Base-by-base conservation (phyloP, 129 eudicot genomes). In the Helichrysum umbraculigerum region DNA sequence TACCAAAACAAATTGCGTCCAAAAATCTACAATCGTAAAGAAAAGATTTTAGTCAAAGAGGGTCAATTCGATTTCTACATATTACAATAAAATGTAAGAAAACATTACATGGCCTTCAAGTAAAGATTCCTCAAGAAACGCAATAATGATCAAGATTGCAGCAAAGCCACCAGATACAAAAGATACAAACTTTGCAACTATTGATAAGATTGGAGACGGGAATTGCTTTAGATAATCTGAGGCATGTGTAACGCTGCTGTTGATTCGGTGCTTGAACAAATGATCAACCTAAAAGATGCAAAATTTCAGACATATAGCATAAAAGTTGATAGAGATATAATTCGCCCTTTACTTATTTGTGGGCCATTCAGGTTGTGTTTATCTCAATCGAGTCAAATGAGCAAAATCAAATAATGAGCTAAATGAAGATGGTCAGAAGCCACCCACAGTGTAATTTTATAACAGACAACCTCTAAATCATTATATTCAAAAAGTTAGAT, bases 1-100 rank as follows among this genome's bases (percentile, higher is more conserved):
- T 91, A 94, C 98, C 98, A 94, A 73, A 94, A 86, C 81, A 94
- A 78, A 71, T 94, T 94, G 70, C 98, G 96, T 47, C 98, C 98
- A 81, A 87, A 94, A 50, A 94, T 91, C 98, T 94, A 88, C 78
- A 75, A 69, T 3, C 1, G 28, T 42, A 56, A 66, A 56, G 1
- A 62, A 68, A 41, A 50, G 5, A 32, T 21, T 9, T 73, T 6
- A 68, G 61, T 68, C 75, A 76, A 75, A 16, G 15, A 8, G 5
- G 37, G 19, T 10, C 34, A 21, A 37, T 64, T 70, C 28, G 17
- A 62, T 39, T 63, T 47, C 28, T 16, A 3, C 28, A 35, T 30
- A 34, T 34, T 64, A 39, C 8, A 67, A 20, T 19, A n/a, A 76
- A 30, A 17, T 21, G 51, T 32, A 65, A 70, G 57, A 66, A 35